Base-by-base conservation (phyloP, 495 filamentous ascomycete species). In the Penicillium cinerascens region DNA sequence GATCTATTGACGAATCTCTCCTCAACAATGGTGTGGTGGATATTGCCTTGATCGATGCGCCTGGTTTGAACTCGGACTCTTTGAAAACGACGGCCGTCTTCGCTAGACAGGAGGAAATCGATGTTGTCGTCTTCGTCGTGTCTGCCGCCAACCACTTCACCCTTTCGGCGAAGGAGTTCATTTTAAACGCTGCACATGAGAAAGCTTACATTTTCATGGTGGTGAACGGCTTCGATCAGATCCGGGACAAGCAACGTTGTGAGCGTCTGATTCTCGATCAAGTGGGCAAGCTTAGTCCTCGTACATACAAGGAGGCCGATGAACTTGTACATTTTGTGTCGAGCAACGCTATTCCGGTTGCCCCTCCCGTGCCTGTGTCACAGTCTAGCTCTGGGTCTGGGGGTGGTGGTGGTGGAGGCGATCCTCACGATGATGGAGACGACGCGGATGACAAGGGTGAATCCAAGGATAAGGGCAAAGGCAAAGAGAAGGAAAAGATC, bases 131-230 rank as follows among this genome's bases (percentile, higher is more conserved):
- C 1, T 98, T 97, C 54, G 93, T 98, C 21, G 95, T 98, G 10
- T 95, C 90, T 27, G 93, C 95, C 13, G 91, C 91, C 36, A 97
- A 98, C 60, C 95, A 97, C 67, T 97, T 98, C 67, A 98, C 93
- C 2, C 81, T 91, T 43, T 93, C 92, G 3, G 92, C 95, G 10
- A 96, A 90, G 65, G 91, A 98, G 55, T 98, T 98, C 65, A 96
- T 98, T 54, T 84, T 88, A 74, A 92, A 92, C 49, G 93, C 93
- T 9, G 95, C 93, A 13, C 83, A 91, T 41, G 93, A 98, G 64
- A 98, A 98, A 65, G 92, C 92, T 11, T 97, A 98, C 62, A 92
- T 98, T 58, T 98, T 98, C 75, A 93, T 98, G 73, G 93, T 97
- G 8, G 93, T 97, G 43, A 98, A 98, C 66, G 91, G 92, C 26